Evolutionary conservation across 768 basidiomycete genomes (phyloP).

Genomic region (Russula virescens): DNA sequence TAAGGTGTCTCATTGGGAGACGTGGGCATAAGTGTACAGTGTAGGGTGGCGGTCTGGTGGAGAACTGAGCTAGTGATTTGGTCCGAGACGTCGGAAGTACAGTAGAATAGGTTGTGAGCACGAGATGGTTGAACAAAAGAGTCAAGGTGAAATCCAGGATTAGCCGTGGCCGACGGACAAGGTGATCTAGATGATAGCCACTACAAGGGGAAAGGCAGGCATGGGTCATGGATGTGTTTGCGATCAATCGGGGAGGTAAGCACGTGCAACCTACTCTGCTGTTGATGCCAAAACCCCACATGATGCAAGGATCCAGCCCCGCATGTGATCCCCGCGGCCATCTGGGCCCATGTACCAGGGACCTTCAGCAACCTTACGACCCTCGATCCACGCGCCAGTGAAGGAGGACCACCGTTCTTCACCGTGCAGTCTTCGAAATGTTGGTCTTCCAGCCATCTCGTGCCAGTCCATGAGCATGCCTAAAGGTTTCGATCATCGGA

Average conservation of each 20-base stretch:
- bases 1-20: too few species aligned
- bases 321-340: constrained; percentile 64
- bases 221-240: constrained; percentile 1
- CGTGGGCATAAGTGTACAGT: too few species aligned
- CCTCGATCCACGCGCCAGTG: constrained; percentile 75
- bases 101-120: constrained; percentile 55
- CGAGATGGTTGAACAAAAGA: constrained; percentile 83
- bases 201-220: constrained; percentile 31
- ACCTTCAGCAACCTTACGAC: constrained; percentile 63
- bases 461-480: constrained; percentile 98
- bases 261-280: constrained; percentile 64
- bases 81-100: too few species aligned
- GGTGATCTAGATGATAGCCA: constrained; percentile 76
- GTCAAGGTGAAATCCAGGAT: constrained; percentile 94
- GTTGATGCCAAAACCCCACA: constrained; percentile 84
- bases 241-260: constrained; percentile 7
- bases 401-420: constrained; percentile 61
- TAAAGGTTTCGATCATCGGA: constrained; percentile 26
- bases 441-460: constrained; percentile 83
- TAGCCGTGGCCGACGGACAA: constrained; percentile 87
- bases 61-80: too few species aligned
- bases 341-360: constrained; percentile 50
- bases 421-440: constrained; percentile 59
- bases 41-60: too few species aligned
- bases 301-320: constrained; percentile 87